These are phyloP conservation scores for Scutellaria baicalensis DNA, from an alignment of 257 asterid species.

Conservation along the genomic window DNA sequence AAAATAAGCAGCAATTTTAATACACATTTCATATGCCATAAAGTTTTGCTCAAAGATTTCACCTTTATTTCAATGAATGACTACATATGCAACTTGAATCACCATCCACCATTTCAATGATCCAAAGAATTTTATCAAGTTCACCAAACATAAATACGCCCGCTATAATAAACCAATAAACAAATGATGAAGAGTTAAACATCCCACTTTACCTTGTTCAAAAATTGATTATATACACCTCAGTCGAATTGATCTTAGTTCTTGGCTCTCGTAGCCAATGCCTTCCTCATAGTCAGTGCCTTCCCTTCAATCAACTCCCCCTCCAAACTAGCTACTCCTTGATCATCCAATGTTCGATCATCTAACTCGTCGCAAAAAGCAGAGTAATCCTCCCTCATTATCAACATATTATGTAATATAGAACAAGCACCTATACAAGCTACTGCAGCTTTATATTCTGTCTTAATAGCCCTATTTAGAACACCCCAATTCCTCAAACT, in stretches of 20 bases:
- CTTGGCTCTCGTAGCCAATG: constrained; percentile 39
- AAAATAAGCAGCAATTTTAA: no score
- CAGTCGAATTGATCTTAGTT: constrained; percentile 1
- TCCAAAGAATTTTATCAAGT: background rate
- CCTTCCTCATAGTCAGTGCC: constrained; percentile 37
- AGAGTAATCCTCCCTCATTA: constrained; percentile 71
- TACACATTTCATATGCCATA: no score
- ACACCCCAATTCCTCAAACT: constrained; percentile 82
- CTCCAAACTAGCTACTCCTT: constrained; percentile 10
- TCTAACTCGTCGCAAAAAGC: constrained; percentile 47
- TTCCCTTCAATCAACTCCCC: constrained; percentile 16
- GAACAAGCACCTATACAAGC: constrained; percentile 79
- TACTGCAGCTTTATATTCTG: constrained; percentile 50
- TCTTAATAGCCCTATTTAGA: constrained; percentile 34
- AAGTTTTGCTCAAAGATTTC: no score
- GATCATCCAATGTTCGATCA: constrained; percentile 12
- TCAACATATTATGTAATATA: constrained; percentile 77
- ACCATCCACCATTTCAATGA: background rate
- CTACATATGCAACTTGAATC: background rate
- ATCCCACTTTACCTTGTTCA: constrained; percentile 4
- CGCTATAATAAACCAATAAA: background rate
- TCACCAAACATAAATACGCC: background rate
- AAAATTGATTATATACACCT: background rate
- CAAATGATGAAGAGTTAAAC: background rate
- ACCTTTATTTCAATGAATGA: background rate